Percentiles rank a stretch among this genome's conserved stretches.
Conservation (phyloP, 176 grass and related monocot species). For the Phragmites australis region DNA sequence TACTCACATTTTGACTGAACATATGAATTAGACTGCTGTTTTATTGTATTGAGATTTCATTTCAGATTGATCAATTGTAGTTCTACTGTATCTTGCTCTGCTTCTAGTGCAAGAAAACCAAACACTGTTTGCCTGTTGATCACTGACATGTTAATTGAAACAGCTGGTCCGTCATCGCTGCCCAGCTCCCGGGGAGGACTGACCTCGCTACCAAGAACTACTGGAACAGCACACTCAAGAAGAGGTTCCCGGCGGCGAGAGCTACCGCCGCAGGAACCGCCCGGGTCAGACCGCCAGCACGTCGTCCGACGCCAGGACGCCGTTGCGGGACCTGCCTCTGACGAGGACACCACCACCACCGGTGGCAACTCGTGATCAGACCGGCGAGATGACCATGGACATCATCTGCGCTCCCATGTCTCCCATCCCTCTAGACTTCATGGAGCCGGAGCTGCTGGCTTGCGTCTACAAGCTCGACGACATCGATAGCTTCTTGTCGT, state of each 20-base stretch:
- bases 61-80: not conserved
- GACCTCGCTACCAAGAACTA: conserved; percentile 69
- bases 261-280: not conserved
- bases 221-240: conserved; percentile 71
- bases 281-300: conserved; percentile 10
- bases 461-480: conserved; percentile 29
- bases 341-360: not conserved
- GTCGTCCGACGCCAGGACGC: conserved; percentile 20
- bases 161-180: conserved; percentile 60
- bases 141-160: not conserved
- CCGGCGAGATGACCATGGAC: conserved; percentile 5
- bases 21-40: not conserved
- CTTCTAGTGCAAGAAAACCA: too few relatives aligned
- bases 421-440: conserved; percentile 30
- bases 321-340: not conserved
- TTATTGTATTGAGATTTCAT: not conserved
- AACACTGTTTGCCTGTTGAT: not conserved
- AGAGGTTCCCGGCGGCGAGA: conserved; percentile 37
- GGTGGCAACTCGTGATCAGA: not conserved
- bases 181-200: conserved; percentile 51
- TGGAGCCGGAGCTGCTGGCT: conserved; percentile 29
- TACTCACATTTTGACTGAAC: not conserved
- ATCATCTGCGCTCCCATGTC: not conserved
- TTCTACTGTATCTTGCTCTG: not conserved
- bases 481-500: conserved; percentile 22